Percentiles rank a stretch among this genome's conserved stretches.
Conservation (phyloP, 179 eudicot species). For the Spergularia azorica region DNA sequence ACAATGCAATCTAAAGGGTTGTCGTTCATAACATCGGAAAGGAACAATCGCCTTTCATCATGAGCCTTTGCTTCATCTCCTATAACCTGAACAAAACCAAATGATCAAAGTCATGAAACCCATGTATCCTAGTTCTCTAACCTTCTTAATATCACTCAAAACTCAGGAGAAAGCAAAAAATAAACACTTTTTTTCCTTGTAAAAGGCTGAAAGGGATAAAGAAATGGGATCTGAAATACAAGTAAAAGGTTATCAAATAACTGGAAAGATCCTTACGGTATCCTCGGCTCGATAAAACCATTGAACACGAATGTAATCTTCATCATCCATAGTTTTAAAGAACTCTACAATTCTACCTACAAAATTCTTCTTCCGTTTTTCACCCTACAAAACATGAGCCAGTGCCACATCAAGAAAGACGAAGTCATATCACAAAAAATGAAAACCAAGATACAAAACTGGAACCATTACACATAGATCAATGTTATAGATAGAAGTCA, state of each 20-base stretch:
- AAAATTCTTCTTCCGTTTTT: constrained; percentile 40
- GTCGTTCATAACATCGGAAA: constrained; percentile 51
- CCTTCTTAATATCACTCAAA: background rate
- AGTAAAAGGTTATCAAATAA: background rate
- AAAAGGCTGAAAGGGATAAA: background rate
- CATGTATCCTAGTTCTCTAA: background rate
- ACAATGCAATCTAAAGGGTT: constrained; percentile 56
- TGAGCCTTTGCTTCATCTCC: constrained; percentile 42
- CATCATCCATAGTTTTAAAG: constrained; percentile 45
- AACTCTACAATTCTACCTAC: constrained; percentile 52
- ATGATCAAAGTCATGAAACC: background rate
- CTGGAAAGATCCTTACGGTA: constrained; percentile 37
- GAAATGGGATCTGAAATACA: background rate
- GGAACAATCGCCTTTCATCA: constrained; percentile 49
- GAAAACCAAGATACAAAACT: constrained; percentile 1
- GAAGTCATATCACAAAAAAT: background rate
- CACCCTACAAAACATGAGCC: constrained; percentile 38
- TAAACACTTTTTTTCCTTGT: background rate
- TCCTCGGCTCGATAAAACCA: constrained; percentile 63
- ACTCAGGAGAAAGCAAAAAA: background rate
- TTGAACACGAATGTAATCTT: constrained; percentile 56
- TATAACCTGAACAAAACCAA: constrained; percentile 40
- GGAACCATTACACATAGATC: background rate
- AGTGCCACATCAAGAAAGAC: background rate
- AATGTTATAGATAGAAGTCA: constrained; percentile 2